Percentiles rank a stretch among this genome's conserved stretches.
Evolutionary conservation across 805 yeast genomes (phyloP).

Genomic region (Zygosaccharomyces gambellarensis): DNA sequence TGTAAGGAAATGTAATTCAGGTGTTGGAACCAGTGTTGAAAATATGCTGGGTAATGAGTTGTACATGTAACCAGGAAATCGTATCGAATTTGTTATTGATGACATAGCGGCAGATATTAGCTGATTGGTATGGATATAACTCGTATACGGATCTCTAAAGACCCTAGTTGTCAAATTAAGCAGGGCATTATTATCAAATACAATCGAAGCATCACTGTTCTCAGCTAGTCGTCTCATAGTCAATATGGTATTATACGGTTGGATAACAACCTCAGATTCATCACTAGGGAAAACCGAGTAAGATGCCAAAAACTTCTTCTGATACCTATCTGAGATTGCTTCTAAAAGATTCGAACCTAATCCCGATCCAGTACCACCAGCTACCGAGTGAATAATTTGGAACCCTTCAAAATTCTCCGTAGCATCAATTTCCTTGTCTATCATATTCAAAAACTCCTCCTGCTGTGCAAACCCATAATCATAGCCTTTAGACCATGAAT

Average conservation of each 20-base stretch:
- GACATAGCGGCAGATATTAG: constrained; percentile 81
- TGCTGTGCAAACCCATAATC: constrained; percentile 61
- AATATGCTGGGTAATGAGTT: constrained; percentile 76
- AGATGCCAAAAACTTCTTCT: constrained; percentile 78
- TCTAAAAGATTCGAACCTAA: constrained; percentile 82
- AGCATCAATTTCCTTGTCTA: constrained; percentile 85
- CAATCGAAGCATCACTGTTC: constrained; percentile 80
- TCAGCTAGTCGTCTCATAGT: constrained; percentile 79
- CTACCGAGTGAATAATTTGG: constrained; percentile 88
- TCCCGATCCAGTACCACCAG: constrained; percentile 99
- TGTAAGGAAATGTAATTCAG: constrained; percentile 68
- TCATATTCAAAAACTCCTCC: constrained; percentile 74
- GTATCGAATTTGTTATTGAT: constrained; percentile 75
- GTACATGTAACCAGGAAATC: constrained; percentile 91
- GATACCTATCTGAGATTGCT: constrained; percentile 69
- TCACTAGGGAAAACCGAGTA: constrained; percentile 81
- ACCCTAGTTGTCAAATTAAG: constrained; percentile 63
- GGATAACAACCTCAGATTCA: constrained; percentile 93
- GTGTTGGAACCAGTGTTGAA: constrained; percentile 80
- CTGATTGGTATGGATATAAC: constrained; percentile 77
- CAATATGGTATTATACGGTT: constrained; percentile 86
- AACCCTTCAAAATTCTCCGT: constrained; percentile 88
- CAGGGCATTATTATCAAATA: constrained; percentile 85
- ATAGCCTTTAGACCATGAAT: constrained; percentile 92
- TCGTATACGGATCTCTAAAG: constrained; percentile 52